phyloP scores from a whole-genome alignment of 2,329 filamentous ascomycete genomes.

The Emmonsiellopsis sp. region DNA sequence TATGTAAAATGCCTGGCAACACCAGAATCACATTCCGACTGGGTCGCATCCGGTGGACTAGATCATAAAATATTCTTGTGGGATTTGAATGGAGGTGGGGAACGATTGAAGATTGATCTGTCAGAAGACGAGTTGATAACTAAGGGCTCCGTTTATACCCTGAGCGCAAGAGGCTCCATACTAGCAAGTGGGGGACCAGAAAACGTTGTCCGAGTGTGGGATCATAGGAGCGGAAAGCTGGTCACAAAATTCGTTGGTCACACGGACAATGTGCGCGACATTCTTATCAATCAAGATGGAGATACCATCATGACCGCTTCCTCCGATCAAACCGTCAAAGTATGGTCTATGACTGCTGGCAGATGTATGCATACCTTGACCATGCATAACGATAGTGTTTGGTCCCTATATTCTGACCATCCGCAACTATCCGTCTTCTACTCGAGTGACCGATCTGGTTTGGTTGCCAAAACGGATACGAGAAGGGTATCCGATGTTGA shows the following conservation, averaged over 20 bases:
- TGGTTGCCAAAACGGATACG: slow-evolving; percentile 95
- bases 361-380: slow-evolving; percentile 96
- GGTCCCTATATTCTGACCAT: slow-evolving; percentile 86
- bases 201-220: slow-evolving; percentile 86
- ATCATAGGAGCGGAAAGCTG: slow-evolving; percentile 75
- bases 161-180: slow-evolving; percentile 70
- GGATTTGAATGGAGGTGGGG: slow-evolving; percentile 82
- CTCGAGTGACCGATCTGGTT: slow-evolving; percentile 81
- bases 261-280: slow-evolving; percentile 85
- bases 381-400: slow-evolving; percentile 98
- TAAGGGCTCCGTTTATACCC: slow-evolving; percentile 91
- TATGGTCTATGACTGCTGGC: slow-evolving; percentile 93
- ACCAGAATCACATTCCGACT: slow-evolving; percentile 60
- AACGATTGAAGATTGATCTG: slow-evolving; percentile 72
- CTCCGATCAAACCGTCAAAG: slow-evolving; percentile 93
- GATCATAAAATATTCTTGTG: slow-evolving; percentile 88
- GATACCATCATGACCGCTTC: slow-evolving; percentile 91
- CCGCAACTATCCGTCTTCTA: slow-evolving; percentile 85
- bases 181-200: slow-evolving; percentile 91
- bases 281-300: slow-evolving; percentile 78
- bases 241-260: slow-evolving; percentile 97
- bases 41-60: slow-evolving; percentile 89
- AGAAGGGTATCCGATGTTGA: slow-evolving; percentile 68
- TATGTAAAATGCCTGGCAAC: slow-evolving; percentile 93
- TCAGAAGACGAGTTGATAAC: slow-evolving; percentile 65